Evolutionary conservation across 2,329 filamentous ascomycete genomes (phyloP), one percentile per base, ranked within the genome.

Genomic region (Xylariales sp.): DNA sequence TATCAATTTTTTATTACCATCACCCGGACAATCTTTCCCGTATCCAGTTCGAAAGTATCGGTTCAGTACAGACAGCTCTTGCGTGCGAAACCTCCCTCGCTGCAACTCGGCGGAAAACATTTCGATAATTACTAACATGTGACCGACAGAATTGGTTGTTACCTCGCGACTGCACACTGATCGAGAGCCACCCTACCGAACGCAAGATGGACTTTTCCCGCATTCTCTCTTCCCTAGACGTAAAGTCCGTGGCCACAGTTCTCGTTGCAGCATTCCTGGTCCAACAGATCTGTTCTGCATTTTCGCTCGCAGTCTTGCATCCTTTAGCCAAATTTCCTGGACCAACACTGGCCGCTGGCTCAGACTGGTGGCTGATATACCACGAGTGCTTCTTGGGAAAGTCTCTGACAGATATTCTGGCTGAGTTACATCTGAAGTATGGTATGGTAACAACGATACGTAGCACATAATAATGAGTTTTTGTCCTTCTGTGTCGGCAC

Each of bases 291-390:
- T 31, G 28, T 31, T 31, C 28, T n/a, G 28, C 28, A 31, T 7
- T 31, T 31, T 31, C 9, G n/a, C 28, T 31, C 28, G n/a, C 28
- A 31, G 28, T 31, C 9, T 16, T 31, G 9, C 28, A 31, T 31
- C 28, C 28, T 31, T 31, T 31, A 16, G 28, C 28, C 28, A 31
- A 31, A 16, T 31, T 31, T n/a, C 28, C 28, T 4, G 28, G 28
- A 14, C 28, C 28, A 2, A 31, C 3, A 31, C 28, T 31, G 10
- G 28, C 28, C 18, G 10, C 28, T 7, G 28, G 5, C 28, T 31
- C 28, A 31, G n/a, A 31, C 28, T 31, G 28, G 28, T 31, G 28
- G 28, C 28, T 31, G 28, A n/a, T 31, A 31, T 31, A 31, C 18
- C 28, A 31, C 28, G 28, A 31, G 9, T 31, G 28, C 28, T 31